Conservation (phyloP, 352 stramenopile species). For the Pythium inflatum region DNA sequence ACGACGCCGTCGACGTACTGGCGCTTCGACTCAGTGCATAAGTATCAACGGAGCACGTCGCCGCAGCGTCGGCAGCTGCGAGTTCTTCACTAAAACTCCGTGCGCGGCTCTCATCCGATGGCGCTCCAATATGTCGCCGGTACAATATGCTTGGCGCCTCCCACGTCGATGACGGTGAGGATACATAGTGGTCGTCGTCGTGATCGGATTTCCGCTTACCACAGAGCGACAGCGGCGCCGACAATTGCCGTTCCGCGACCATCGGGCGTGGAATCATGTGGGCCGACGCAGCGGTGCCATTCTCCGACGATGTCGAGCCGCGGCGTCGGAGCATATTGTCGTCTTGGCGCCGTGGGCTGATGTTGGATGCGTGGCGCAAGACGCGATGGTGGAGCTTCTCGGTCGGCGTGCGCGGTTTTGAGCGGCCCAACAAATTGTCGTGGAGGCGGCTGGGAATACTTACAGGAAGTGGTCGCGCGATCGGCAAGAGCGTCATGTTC, state of each 20-base stretch:
- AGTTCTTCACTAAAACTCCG: constrained; percentile 52
- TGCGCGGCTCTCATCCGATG: constrained; percentile 25
- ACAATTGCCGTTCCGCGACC: constrained; percentile 13
- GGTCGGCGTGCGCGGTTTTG: constrained; percentile 68
- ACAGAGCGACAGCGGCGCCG: constrained; percentile 15
- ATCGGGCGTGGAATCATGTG: constrained; percentile 13
- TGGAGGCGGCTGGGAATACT: constrained; percentile 49
- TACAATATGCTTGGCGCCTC: background rate
- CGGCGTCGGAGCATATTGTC: constrained; percentile 18
- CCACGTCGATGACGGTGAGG: background rate
- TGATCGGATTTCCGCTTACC: constrained; percentile 27
- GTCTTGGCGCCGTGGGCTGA: constrained; percentile 68
- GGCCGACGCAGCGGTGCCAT: constrained; percentile 3
- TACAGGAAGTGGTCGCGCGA: constrained; percentile 69
- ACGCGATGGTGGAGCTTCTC: constrained; percentile 64
- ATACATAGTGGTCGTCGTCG: constrained; percentile 23
- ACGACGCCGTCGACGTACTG: constrained; percentile 38
- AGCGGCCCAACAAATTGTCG: constrained; percentile 44
- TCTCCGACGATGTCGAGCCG: constrained; percentile 17
- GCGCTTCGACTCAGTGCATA: constrained; percentile 41
- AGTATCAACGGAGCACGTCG: constrained; percentile 18
- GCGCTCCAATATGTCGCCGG: background rate
- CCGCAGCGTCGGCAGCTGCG: constrained; percentile 26
- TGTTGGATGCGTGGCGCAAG: constrained; percentile 55
- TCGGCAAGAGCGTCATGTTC: constrained; percentile 84